Base-by-base conservation (phyloP, 2,329 filamentous ascomycete species). In the Microcyclospora pomicola region DNA sequence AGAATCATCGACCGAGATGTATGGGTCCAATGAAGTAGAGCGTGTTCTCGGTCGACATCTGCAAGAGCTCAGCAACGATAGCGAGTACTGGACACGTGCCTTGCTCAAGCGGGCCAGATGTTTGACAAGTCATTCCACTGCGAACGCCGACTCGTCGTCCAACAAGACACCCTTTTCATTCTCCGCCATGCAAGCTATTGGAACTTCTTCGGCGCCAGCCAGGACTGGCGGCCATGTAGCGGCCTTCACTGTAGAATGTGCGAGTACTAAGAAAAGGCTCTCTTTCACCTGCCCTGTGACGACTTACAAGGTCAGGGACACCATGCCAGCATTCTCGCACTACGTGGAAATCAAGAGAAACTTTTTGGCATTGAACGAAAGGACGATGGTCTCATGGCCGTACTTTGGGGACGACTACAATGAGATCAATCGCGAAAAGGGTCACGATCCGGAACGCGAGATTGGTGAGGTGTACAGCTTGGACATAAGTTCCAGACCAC, bases 341-440 rank as follows among this genome's bases (percentile, higher is more conserved):
- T 66, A 62, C 41, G 58, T 63, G n/a, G 57, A 50, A 30, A 49
- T 67, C 32, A 58, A 54, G 35, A 46, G 57, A 30, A 67, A 61
- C 38, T 48, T 67, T 3, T 56, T 67, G 0, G 55, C 59, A 3
- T 54, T 58, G 11, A 67, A 67, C 36, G 53, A 59, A 27, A 57
- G 48, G 2, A 60, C 53, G 15, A 39, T 67, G n/a, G 53, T 61
- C n/a, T 55, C 56, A 15, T 61, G 56, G 50, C 59, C 60, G 2
- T 61, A 61, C 41, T 60, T 63, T 38, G 52, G 50, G 9, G 57
- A 61, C 32, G 53, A 63, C n/a, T 49, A 42, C 30, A 48, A 37
- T 11, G 40, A 58, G 5, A 54, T 48, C 19, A 45, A 48, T 9
- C 43, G 54, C 12, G 42, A 64, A 15, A 41, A 43, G 39, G 19